Evolutionary conservation across 164 flowering plant species (phyloP), one percentile per base, ranked within the genome.

Genomic region (Saururus chinensis): DNA sequence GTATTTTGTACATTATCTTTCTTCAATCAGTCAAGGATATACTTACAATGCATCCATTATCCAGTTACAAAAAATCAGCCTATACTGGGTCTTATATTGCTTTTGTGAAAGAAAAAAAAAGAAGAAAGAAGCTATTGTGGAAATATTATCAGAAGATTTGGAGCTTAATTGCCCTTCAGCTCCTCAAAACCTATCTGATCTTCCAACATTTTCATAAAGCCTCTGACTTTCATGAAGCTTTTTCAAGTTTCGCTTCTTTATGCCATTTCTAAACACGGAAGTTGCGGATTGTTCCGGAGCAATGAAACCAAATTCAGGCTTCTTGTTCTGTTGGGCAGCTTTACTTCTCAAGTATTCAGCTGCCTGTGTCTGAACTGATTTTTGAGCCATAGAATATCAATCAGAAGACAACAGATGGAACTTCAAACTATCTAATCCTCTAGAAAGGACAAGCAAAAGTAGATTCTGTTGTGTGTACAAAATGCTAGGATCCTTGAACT

Each of bases 321-420:
- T 56, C 51, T 57, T 53, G 70, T 56, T 65, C 57, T 58, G 66
- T 59, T 72, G 72, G 12, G 51, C 61, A 60, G 63, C 57, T 67
- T 74, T 90, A 74, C 60, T 76, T 57, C 70, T 75, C 74, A 82
- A 62, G 71, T 86, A 82, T 53, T 73, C 77, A 49, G 82, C 70
- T 41, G 92, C 72, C 78, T 83, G 86, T 9, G 78, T 89, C 79
- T 80, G 85, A 71, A 90, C 92, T 90, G 85, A 54, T 65, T 56
- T 63, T 25, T 22, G 12, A 23, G 8, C 13, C 13, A 3, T 48
- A 64, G 13, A 19, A 14, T 9, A 51, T 30, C n/a, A 16, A 30
- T 25, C 56, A 35, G 8, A 49, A 19, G 20, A 48, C 17, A 51
- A 25, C 19, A 19, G 19, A 19, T 41, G 37, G 37, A 30, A 30